Percentiles rank a stretch among this genome's conserved stretches.
Evolutionary conservation across 345 rosid species (phyloP).

Genomic region (Lenwebbia sp.): DNA sequence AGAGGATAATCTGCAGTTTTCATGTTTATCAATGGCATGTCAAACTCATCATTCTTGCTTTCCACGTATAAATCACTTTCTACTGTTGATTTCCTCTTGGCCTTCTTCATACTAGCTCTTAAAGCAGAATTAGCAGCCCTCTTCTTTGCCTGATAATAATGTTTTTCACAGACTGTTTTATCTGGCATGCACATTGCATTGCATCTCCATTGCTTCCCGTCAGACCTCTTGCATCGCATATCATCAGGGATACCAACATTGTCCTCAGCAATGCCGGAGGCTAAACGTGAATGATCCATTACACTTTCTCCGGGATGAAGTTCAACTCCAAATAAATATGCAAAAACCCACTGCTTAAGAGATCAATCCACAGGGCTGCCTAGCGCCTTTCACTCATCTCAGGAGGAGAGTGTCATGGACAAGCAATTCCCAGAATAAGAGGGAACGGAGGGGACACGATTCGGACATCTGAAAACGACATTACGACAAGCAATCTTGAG

Average conservation of each 20-base stretch:
- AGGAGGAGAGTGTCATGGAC: not conserved
- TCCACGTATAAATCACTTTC: slow-evolving; percentile 58
- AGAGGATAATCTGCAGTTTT: slow-evolving; percentile 28
- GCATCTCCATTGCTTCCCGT: slow-evolving; percentile 99
- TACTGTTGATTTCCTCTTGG: slow-evolving; percentile 47
- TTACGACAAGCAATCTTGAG: not conserved
- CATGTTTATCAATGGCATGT: slow-evolving; percentile 28
- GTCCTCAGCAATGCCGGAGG: slow-evolving; percentile 47
- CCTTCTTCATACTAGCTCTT: slow-evolving; percentile 77
- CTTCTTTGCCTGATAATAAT: slow-evolving; percentile 84
- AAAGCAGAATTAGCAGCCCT: slow-evolving; percentile 92
- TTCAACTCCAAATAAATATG: not conserved
- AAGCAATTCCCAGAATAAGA: not conserved
- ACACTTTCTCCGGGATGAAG: not conserved
- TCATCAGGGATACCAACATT: slow-evolving; percentile 75
- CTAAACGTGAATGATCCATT: slow-evolving; percentile 1
- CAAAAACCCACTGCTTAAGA: not conserved
- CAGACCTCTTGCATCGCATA: slow-evolving; percentile 94
- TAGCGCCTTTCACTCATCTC: not conserved
- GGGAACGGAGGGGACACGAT: not conserved
- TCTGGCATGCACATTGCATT: slow-evolving; percentile 98
- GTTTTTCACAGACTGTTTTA: slow-evolving; percentile 97
- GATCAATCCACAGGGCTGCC: not conserved
- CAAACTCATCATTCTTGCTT: slow-evolving; percentile 60
- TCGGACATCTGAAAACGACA: not conserved